Conservation (phyloP, 116 monocot genomes). For the Trichopus zeylanicus region DNA sequence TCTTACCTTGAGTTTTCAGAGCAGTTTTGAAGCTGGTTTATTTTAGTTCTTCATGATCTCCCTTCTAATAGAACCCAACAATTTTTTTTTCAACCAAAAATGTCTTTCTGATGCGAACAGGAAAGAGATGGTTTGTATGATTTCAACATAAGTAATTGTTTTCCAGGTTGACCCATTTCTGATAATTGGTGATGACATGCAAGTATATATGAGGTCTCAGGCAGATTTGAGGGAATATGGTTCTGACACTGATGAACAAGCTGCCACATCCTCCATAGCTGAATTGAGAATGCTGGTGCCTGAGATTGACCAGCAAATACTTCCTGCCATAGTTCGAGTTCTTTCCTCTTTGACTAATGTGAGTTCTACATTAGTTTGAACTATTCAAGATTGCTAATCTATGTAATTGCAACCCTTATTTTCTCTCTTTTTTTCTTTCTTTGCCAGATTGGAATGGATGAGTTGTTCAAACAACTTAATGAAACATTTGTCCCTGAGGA, state of each 20-base stretch:
- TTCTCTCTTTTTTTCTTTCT: slow-evolving; percentile 8
- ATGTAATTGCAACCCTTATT: background rate
- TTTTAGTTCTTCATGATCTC: background rate
- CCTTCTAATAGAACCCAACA: no score
- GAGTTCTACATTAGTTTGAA: slow-evolving; percentile 12
- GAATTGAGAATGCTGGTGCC: slow-evolving; percentile 29
- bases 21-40: no score
- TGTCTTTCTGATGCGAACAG: no score
- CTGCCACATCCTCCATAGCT: slow-evolving; percentile 26
- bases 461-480: slow-evolving; percentile 30
- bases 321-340: slow-evolving; percentile 28
- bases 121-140: no score
- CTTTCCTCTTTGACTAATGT: slow-evolving; percentile 53
- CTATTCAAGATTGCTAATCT: background rate
- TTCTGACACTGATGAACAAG: slow-evolving; percentile 47
- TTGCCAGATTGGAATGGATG: slow-evolving; percentile 49
- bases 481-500: slow-evolving; percentile 72
- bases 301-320: slow-evolving; percentile 27
- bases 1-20: no score
- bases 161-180: slow-evolving; percentile 76
- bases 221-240: slow-evolving; percentile 56
- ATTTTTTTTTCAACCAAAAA: no score
- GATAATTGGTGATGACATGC: slow-evolving; percentile 59
- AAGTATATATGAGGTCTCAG: slow-evolving; percentile 45
- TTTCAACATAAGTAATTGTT: no score